Conservation (phyloP, 2,329 filamentous ascomycete species). For the Penicillium sp. region DNA sequence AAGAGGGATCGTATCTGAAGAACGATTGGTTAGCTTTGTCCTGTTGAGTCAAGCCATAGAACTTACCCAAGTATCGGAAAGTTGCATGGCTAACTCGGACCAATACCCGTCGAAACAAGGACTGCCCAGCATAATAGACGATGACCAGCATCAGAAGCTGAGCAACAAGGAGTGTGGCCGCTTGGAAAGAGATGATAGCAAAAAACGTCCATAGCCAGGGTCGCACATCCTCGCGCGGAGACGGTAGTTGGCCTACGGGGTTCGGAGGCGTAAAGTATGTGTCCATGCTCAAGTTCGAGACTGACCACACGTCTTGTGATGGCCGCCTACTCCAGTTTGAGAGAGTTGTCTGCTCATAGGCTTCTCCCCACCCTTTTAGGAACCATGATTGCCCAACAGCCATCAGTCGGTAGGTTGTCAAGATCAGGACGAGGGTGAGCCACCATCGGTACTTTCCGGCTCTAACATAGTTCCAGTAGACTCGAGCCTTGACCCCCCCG, state of each 20-base stretch:
- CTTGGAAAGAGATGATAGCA: constrained; percentile 60
- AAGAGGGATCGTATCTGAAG: constrained; percentile 73
- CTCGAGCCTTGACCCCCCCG: constrained; percentile 69
- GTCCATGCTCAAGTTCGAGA: constrained; percentile 10
- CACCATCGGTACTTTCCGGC: constrained; percentile 75
- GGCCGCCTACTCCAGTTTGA: constrained; percentile 12
- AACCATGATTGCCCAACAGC: constrained; percentile 73
- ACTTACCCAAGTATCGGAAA: constrained; percentile 69
- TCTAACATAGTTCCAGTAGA: constrained; percentile 84
- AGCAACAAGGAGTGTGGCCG: constrained; percentile 59
- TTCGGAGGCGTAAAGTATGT: constrained; percentile 21
- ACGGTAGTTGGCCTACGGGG: constrained; percentile 54
- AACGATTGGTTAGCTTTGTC: not conserved
- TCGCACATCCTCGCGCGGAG: constrained; percentile 62
- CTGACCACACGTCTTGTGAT: not conserved
- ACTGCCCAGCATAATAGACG: constrained; percentile 72
- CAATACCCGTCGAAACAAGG: constrained; percentile 72
- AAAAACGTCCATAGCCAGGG: constrained; percentile 75
- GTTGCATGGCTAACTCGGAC: constrained; percentile 71
- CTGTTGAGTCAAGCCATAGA: no score
- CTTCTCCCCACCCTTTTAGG: constrained; percentile 82
- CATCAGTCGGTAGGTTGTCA: constrained; percentile 61
- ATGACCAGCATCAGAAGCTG: constrained; percentile 71
- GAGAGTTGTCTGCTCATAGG: constrained; percentile 50
- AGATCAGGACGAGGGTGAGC: constrained; percentile 61